These are phyloP conservation scores for Hypomyces rosellus DNA, from an alignment of 2,329 filamentous ascomycete species.

Conservation along the genomic window DNA sequence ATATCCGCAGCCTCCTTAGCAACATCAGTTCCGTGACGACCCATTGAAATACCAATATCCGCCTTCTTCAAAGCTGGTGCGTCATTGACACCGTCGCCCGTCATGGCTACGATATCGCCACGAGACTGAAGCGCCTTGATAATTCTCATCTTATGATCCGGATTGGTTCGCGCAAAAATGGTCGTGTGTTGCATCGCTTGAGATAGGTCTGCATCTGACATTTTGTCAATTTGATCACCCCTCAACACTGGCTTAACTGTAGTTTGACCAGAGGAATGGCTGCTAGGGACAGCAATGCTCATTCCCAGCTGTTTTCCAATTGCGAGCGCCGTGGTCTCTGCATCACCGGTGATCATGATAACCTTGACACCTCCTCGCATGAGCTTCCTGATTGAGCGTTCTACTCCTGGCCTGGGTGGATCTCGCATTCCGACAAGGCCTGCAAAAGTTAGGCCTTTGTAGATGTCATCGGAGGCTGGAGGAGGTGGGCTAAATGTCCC, in stretches of 20 bases:
- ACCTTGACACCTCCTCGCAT: slow-evolving; percentile 95
- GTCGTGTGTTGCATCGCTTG: slow-evolving; percentile 82
- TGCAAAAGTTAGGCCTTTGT: slow-evolving; percentile 79
- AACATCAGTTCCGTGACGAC: slow-evolving; percentile 87
- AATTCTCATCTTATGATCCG: slow-evolving; percentile 98
- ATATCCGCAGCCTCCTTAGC: slow-evolving; percentile 95
- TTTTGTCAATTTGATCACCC: slow-evolving; percentile 87
- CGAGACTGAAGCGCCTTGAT: slow-evolving; percentile 83
- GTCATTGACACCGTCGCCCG: slow-evolving; percentile 95
- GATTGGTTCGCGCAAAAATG: slow-evolving; percentile 92
- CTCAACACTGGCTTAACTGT: slow-evolving; percentile 67
- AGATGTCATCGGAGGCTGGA: slow-evolving; percentile 61
- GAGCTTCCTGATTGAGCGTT: slow-evolving; percentile 77
- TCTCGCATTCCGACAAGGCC: slow-evolving; percentile 97
- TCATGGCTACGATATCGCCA: slow-evolving; percentile 98
- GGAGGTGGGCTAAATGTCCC: slow-evolving; percentile 32
- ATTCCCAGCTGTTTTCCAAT: slow-evolving; percentile 96
- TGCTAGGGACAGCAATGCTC: slow-evolving; percentile 58
- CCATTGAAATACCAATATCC: slow-evolving; percentile 98
- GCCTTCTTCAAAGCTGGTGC: slow-evolving; percentile 94
- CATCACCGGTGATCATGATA: slow-evolving; percentile 98
- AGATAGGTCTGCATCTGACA: slow-evolving; percentile 79
- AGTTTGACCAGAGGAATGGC: slow-evolving; percentile 47
- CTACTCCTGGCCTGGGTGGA: slow-evolving; percentile 84
- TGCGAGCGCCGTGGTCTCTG: slow-evolving; percentile 87